Conservation (phyloP, 306 rosid species). For the Ammopiptanthus mongolicus region DNA sequence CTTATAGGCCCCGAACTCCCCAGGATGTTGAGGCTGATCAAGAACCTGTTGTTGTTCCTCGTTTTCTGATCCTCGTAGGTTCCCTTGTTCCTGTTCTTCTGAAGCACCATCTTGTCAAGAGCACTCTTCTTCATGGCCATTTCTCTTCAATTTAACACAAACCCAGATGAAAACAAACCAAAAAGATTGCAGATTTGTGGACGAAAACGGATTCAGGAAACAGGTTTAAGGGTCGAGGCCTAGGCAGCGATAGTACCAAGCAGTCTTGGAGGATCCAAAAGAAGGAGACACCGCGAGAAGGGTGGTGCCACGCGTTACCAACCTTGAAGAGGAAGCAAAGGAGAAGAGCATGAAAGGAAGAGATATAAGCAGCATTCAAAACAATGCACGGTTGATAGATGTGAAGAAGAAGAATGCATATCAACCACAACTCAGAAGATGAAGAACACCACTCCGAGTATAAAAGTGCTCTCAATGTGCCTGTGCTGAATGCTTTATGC, state of each 20-base stretch:
- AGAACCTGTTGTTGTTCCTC: conserved; percentile 36
- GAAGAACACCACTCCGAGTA: background rate
- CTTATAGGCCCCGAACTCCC: conserved; percentile 93
- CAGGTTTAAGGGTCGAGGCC: conserved; percentile 31
- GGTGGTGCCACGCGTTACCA: background rate
- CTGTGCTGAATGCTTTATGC: background rate
- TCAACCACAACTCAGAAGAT: background rate
- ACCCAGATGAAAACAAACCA: conserved; percentile 4
- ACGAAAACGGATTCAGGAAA: background rate
- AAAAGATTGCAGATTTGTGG: conserved; percentile 1
- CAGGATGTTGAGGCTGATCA: conserved; percentile 61
- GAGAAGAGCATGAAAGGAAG: conserved; percentile 32
- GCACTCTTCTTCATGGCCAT: conserved; percentile 19
- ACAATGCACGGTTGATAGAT: background rate
- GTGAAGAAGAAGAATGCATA: background rate
- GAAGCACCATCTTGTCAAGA: conserved; percentile 14
- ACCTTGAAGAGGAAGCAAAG: background rate
- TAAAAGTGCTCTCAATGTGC: background rate
- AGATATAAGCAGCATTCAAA: conserved; percentile 20
- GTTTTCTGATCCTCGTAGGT: background rate
- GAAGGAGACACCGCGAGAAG: conserved; percentile 19
- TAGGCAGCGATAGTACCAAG: conserved; percentile 31
- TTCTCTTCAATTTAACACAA: background rate
- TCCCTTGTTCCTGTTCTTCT: conserved; percentile 28
- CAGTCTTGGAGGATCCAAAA: conserved; percentile 23